Conservation (phyloP, 1,139 yeast genomes). For the Debaryomycetaceae sp. region DNA sequence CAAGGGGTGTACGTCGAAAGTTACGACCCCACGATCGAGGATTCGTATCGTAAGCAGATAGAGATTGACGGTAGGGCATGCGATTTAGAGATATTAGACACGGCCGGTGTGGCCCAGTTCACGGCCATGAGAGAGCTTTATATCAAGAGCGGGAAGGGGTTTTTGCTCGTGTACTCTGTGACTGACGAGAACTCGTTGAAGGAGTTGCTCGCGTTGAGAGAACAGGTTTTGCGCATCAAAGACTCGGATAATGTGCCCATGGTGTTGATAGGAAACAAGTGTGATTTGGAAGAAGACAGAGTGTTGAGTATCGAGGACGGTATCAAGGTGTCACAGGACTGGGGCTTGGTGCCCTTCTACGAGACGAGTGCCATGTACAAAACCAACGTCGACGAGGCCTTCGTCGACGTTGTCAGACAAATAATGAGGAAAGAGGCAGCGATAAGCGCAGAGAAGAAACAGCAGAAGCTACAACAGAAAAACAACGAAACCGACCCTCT, state of each 20-base stretch:
- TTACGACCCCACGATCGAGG: constrained; percentile 50
- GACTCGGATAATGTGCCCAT: constrained; percentile 75
- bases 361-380: constrained; percentile 93
- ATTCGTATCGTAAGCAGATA: constrained; percentile 87
- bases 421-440: constrained; percentile 74
- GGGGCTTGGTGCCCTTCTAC: constrained; percentile 89
- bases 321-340: constrained; percentile 70
- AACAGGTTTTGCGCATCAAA: constrained; percentile 86
- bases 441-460: constrained; percentile 44
- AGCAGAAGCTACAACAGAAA: constrained; percentile 40
- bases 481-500: constrained; percentile 14
- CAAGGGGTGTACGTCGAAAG: constrained; percentile 52
- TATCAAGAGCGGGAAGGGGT: constrained; percentile 83
- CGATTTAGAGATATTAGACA: constrained; percentile 63
- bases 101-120: constrained; percentile 53
- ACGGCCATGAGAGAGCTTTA: constrained; percentile 65
- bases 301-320: constrained; percentile 80
- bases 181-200: constrained; percentile 84
- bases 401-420: constrained; percentile 83
- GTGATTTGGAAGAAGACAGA: constrained; percentile 75
- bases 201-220: constrained; percentile 76
- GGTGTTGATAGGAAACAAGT: constrained; percentile 86
- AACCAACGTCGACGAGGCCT: constrained; percentile 88
- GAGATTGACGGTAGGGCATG: constrained; percentile 91
- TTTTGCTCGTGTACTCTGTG: constrained; percentile 82